These are phyloP conservation scores for Apostasia ramifera DNA, from an alignment of 106 monocot species.

Conservation along the genomic window DNA sequence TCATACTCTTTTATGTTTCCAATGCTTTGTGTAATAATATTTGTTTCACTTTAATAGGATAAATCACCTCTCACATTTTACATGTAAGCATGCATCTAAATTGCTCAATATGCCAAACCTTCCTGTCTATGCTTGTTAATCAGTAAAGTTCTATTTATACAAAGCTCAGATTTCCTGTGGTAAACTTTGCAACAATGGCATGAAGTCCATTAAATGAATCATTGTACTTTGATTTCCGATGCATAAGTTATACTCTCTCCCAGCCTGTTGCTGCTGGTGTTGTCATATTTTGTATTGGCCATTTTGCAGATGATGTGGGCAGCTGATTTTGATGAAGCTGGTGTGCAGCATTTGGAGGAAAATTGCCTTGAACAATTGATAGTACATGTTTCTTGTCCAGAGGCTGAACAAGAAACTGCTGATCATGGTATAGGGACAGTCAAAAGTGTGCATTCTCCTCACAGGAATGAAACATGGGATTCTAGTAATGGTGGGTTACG, in stretches of 20 bases:
- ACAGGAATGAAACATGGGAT: conserved; percentile 4
- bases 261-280: background rate
- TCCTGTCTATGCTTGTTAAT: too few species aligned
- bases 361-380: conserved; percentile 80
- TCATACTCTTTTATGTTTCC: too few species aligned
- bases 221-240: too few species aligned
- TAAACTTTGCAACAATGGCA: too few species aligned
- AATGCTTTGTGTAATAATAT: too few species aligned
- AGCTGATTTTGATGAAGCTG: conserved; percentile 93
- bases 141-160: too few species aligned
- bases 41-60: too few species aligned
- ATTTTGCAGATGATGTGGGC: conserved; percentile 98
- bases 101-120: too few species aligned
- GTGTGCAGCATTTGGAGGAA: conserved; percentile 41
- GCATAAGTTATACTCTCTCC: background rate
- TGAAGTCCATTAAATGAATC: too few species aligned
- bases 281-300: background rate
- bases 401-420: conserved; percentile 12
- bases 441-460: conserved; percentile 13
- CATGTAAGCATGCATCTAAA: too few species aligned
- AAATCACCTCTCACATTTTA: too few species aligned
- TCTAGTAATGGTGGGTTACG: conserved; percentile 36
- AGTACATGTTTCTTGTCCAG: conserved; percentile 16
- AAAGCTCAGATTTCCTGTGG: too few species aligned
- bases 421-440: conserved; percentile 24